Evolutionary conservation across 805 yeast genomes (phyloP), one percentile per base, ranked within the genome.

Genomic region (Clavispora asparagi): DNA sequence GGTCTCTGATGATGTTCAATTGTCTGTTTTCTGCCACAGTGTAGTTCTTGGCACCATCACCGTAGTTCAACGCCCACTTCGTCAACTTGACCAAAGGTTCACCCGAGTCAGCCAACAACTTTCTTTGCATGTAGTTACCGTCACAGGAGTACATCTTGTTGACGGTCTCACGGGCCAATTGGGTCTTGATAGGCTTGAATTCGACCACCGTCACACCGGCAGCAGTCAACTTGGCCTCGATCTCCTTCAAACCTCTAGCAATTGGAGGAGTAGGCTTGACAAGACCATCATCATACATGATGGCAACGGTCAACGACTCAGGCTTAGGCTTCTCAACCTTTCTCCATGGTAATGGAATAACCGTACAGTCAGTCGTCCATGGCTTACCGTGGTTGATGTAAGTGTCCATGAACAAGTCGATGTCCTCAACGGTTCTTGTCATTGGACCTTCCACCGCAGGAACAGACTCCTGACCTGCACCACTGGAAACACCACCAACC

Each of bases 191-290:
- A 23, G 86, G 82, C 40, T 76, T 70, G 65, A 81, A 81, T 30
- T 72, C 74, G 30, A 81, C 65, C 28, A 82, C 76, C 23, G 76
- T 76, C 36, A 72, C 83, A 39, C 86, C 86, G 1, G 87, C 83
- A 1, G 66, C 74, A 46, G 68, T 62, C 55, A 87, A 73, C 54
- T 79, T 81, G 8, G 67, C 75, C 14, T 68, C 83, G 6, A 79
- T 76, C 41, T 68, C 65, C 50, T 79, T 68, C 58, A 87, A 67
- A 37, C 75, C 38, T 55, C 89, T 70, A 14, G 64, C 56, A 39
- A 81, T 70, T 40, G 90, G 87, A 14, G 90, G 87, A 47, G 81
- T 78, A 41, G 87, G 86, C 53, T 75, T 79, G 12, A 82, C 86
- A 32, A 78, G 56, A 23, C 83, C 85, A 60, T 83, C 87, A 54